Base-by-base conservation (phyloP, 768 basidiomycete species). In the Mycena olivaceomarginata region DNA sequence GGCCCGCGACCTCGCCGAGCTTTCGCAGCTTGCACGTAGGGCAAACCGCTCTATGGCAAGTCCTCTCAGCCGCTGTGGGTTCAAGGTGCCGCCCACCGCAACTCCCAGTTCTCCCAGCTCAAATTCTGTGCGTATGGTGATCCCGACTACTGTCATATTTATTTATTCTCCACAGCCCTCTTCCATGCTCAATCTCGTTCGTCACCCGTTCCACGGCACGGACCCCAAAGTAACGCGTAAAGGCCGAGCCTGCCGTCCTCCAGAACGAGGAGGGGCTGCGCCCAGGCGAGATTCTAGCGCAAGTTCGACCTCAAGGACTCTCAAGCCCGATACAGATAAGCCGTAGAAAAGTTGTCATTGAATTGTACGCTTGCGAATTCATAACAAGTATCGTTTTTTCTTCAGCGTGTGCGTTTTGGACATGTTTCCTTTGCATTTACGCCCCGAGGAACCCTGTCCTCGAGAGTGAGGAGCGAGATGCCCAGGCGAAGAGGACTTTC, bases 31-130 rank as follows among this genome's bases (percentile, higher is more conserved):
- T 31, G 94, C 92, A 4, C 86, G 87, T 79, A 94, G 75, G 98
- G 98, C 72, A 93, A 96, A 86, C 93, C 97, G 12, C 85, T 99
- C 66, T 96, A 98, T 82, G 97, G 98, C 75, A 90, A 93, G 82
- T 96, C 95, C 13, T 89, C 91, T 79, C 93, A 98, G 82, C 94
- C 95, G 12, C 88, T 85, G 65, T 98, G 96, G 94, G 93, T 98
- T 57, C 97, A 98, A 86, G 93, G 90, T 72, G 92, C 94, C 70
- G 97, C 98, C 46, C 91, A 93, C 85, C 90, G 95, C 80, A 99
- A 99, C 88, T 98, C 96, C 12, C 93, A 90, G 15, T 98, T 93
- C 90, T 96, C 95, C n/a, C 97, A 98, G 85, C 92, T 98, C 80
- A 98, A 98, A 86, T 95, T 98, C 84, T 90, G 95, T 95, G 84